Base-by-base conservation (phyloP, 2,329 filamentous ascomycete species). In the Penicillium sp. region DNA sequence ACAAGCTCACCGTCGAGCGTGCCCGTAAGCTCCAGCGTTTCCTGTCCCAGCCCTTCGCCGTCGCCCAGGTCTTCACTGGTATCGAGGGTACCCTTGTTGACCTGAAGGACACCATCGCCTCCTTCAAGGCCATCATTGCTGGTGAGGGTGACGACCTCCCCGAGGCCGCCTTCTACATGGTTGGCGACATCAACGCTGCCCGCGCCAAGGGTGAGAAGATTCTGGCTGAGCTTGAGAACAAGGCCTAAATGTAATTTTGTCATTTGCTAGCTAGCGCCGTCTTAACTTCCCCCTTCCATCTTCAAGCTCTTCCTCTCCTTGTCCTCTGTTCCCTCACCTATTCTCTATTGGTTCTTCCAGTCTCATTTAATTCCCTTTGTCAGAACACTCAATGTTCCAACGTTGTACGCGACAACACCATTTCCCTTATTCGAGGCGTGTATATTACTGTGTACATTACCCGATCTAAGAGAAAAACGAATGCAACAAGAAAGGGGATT, bases 1-100 rank as follows among this genome's bases (percentile, higher is more conserved):
- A 98, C 77, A 96, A 98, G 86, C 84, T 98, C 69, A 97, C 93
- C 66, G 93, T 98, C 82, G 93, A 98, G 86, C 93, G 93, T 84
- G 93, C 93, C 76, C 91, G 93, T 81, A 97, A 97, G 84, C 85
- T 98, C 73, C 93, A 98, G 83, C 87, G 90, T 86, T 98, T 98
- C 89, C 81, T 98, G 81, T 88, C 83, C 76, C 93, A 98, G 82
- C 93, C 93, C 72, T 98, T 98, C 84, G 93, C 93, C 66, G 93
- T 85, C 67, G 82, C 82, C 63, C 79, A 84, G 72, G 82, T 78
- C 48, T 78, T 78, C 69, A 78, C 76, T 65, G 82, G 82, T 82
- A 96, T 96, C 73, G 87, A 96, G 85, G 93, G 93, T 76, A 82
- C 83, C 76, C 87, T 98, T 64, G 93, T 98, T 68, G 89, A 96